Evolutionary conservation across 768 basidiomycete species (phyloP).

Genomic region (Auriscalpium microsporum): DNA sequence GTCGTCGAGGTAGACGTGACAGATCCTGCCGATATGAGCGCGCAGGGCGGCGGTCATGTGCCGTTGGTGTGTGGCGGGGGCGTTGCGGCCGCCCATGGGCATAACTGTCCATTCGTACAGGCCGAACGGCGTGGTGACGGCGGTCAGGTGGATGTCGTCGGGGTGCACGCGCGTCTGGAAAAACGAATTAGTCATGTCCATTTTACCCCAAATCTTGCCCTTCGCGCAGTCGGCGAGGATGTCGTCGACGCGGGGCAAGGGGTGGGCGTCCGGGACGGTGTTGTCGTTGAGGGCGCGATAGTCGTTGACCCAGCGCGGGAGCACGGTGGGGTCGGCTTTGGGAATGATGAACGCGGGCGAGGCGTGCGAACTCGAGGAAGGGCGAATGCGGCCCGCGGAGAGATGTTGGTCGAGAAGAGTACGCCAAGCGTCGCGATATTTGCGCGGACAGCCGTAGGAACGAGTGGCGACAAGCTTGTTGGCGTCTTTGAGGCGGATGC

Average conservation of each 20-base stretch:
- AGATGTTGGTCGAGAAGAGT: constrained; percentile 27
- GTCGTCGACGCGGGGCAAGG: constrained; percentile 21
- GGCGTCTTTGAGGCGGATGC: constrained; percentile 12
- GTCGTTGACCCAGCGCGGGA: constrained; percentile 16
- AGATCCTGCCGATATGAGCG: too few species aligned
- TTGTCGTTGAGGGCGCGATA: constrained; percentile 11
- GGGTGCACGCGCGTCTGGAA: background rate
- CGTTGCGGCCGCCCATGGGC: constrained; percentile 27
- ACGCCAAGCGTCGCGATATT: constrained; percentile 27
- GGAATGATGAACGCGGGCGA: constrained; percentile 29
- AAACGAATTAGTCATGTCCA: too few species aligned
- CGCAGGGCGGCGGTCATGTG: background rate
- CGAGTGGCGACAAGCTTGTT: constrained; percentile 16
- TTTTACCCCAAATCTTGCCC: too few species aligned
- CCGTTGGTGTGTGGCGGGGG: constrained; percentile 19
- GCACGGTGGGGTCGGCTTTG: constrained; percentile 11
- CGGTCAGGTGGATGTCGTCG: constrained; percentile 22
- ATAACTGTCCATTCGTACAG: constrained; percentile 22
- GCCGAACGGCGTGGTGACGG: constrained; percentile 30
- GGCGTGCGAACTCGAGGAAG: constrained; percentile 20
- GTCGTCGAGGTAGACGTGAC: too few species aligned
- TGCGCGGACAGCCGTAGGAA: constrained; percentile 24
- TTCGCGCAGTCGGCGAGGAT: constrained; percentile 16
- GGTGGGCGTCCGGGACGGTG: constrained; percentile 10
- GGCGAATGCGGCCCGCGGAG: constrained; percentile 22